phyloP scores from a whole-genome alignment of 805 yeast species.

The Hanseniaspora singularis region DNA sequence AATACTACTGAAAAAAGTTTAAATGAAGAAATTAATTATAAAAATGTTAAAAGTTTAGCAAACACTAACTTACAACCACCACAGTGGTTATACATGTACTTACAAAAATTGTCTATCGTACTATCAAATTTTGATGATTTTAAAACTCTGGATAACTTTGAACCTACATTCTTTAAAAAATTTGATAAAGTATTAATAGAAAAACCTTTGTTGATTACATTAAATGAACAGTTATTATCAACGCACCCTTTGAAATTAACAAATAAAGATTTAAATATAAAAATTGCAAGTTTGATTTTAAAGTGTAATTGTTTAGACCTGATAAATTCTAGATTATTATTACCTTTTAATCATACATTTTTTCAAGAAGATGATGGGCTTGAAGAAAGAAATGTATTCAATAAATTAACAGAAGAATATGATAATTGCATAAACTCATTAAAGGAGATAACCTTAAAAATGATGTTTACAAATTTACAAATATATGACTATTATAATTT shows the following conservation, averaged over 20 bases:
- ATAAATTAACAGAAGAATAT: conserved; percentile 28
- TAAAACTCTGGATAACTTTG: conserved; percentile 19
- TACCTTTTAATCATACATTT: conserved; percentile 31
- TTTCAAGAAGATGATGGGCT: conserved; percentile 25
- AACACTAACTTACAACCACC: conserved; percentile 62
- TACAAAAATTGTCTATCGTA: conserved; percentile 36
- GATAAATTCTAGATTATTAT: conserved; percentile 38
- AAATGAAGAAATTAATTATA: conserved; percentile 26
- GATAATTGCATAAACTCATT: conserved; percentile 27
- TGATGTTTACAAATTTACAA: conserved; percentile 41
- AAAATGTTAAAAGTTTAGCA: conserved; percentile 25
- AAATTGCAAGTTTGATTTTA: conserved; percentile 30
- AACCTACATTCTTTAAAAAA: conserved; percentile 24
- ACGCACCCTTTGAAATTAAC: conserved; percentile 24
- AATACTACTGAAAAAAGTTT: conserved; percentile 4
- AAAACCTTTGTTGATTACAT: conserved; percentile 27
- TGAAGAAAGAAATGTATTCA: conserved; percentile 18
- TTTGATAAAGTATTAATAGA: conserved; percentile 39
- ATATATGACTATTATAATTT: conserved; percentile 50
- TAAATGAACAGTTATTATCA: conserved; percentile 24
- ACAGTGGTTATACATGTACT: conserved; percentile 65
- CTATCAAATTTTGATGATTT: conserved; percentile 41
- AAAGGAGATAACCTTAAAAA: conserved; percentile 35
- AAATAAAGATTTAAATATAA: conserved; percentile 22
- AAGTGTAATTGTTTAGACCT: conserved; percentile 51